These are phyloP conservation scores for Datura wrightii DNA, from an alignment of 257 asterid species.

Conservation along the genomic window DNA sequence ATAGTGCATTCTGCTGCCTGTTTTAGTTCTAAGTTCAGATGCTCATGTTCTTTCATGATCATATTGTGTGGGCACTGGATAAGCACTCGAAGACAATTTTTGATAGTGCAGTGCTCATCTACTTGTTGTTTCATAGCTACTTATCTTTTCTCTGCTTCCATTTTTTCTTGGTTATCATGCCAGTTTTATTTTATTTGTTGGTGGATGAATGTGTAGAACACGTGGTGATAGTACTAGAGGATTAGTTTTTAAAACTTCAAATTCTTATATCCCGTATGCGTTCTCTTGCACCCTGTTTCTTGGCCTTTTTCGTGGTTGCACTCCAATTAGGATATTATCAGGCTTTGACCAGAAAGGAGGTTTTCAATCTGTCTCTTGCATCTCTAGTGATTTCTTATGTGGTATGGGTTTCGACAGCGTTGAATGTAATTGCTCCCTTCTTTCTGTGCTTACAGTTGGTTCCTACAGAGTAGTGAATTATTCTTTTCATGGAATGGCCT, in stretches of 20 bases:
- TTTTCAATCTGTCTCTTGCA: neutral
- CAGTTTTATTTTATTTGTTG: neutral
- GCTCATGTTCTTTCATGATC: neutral
- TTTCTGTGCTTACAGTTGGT: neutral
- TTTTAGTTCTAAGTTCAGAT: neutral
- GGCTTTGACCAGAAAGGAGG: neutral
- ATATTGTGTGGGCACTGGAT: neutral
- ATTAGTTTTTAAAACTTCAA: neutral
- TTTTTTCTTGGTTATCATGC: too few species aligned
- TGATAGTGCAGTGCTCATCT: neutral
- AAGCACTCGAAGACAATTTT: neutral
- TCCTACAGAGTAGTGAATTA: neutral
- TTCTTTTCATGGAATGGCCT: neutral
- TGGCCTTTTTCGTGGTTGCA: neutral
- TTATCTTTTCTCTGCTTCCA: neutral
- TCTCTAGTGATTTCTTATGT: neutral
- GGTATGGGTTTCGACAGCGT: neutral
- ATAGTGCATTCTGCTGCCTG: neutral
- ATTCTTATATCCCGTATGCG: neutral
- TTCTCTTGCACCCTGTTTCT: neutral
- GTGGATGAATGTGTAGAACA: neutral
- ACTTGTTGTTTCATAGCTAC: neutral
- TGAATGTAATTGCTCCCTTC: neutral
- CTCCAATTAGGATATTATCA: neutral
- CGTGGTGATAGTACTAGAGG: neutral